Base-by-base conservation (phyloP, 148 eudicot genomes). In the Selenicereus undatus region DNA sequence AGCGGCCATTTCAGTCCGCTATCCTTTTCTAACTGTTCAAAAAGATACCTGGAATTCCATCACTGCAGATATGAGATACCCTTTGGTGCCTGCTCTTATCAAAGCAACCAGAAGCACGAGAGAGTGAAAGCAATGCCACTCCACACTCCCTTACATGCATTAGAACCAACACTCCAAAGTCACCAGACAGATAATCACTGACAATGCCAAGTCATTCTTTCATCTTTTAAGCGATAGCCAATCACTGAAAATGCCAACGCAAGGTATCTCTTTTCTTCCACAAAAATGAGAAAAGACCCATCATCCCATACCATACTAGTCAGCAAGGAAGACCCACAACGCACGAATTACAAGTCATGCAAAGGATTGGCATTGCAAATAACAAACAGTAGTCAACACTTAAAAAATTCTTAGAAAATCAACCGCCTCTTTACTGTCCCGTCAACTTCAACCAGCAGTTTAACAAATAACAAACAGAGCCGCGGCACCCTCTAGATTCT, bases 391-490 rank as follows among this genome's bases (percentile, higher is more conserved):
- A 54, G 78, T 56, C 75, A 83, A 79, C 79, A 79, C 74, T 29
- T 39, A 79, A 74, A 2, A 66, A 66, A 27, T 66, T 75, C 20
- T 74, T 54, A 48, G 58, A n/a, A 62, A 17, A 48, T 35, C 74
- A 66, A 65, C 75, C 22, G 22, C 64, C 51, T 36, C 20, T 27
- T 11, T 60, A 39, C 43, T 39, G 36, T 76, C 77, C 74, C 43
- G 83, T 80, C 82, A 71, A 83, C 79, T 80, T 83, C 80, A 80
- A 76, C 27, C 29, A 68, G 50, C 35, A 74, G 43, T 73, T 32
- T 58, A 78, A 27, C 52, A 48, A 48, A 48, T 48, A 48, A 45
- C 65, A 60, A 74, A 11, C 29, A 78, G 66, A 78, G 78, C 74
- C 69, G 78, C 74, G 78, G 36, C 32, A 1, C 3, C 11, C 75